Evolutionary conservation across 257 asterid species (phyloP), one percentile per base, ranked within the genome.

Genomic region (Leptodermis oblonga): DNA sequence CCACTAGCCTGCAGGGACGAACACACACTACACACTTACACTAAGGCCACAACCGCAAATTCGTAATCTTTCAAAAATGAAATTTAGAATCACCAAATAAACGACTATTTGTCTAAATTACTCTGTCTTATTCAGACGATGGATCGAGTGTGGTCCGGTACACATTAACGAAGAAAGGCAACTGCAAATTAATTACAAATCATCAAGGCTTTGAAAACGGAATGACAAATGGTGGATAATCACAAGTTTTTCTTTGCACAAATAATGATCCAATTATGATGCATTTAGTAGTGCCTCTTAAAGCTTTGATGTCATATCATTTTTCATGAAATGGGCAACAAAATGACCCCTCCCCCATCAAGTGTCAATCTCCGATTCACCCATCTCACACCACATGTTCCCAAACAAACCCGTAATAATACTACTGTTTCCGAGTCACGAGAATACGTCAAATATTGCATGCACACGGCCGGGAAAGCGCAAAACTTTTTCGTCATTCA

Each of bases 271-370:
- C 74, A 73, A n/a, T n/a, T n/a, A n/a, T n/a, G n/a, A n/a, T 77
- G 39, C 39, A 34, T 34, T 34, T 34, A 34, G 39, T 74, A 61
- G 4, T 85, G 90, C 83, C 85, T 75, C 65, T 33, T 1, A 31
- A 62, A 67, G 61, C 52, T 49, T 62, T 65, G 70, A 73, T 82
- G 76, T 73, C 77, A 75, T 64, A 67, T 69, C 80, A 78, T 65
- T 77, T 48, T 4, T 76, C 72, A 59, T 69, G 30, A 73, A 53
- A 48, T 55, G 48, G 76, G 83, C 53, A 46, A 74, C 81, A 80
- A 31, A 39, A 43, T 54, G 70, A 74, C 79, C 67, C n/a, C 48
- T 45, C 26, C 11, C 5, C 63, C 1, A 66, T n/a, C 22, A 58
- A 39, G 65, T 79, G 86, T 71, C 76, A 5, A 33, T 60, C 55